A percentile compares a stretch with the other conserved stretches of the same genome.
Evolutionary conservation across 768 basidiomycete genomes (phyloP).

Genomic region (Rhodotorula graminis): DNA sequence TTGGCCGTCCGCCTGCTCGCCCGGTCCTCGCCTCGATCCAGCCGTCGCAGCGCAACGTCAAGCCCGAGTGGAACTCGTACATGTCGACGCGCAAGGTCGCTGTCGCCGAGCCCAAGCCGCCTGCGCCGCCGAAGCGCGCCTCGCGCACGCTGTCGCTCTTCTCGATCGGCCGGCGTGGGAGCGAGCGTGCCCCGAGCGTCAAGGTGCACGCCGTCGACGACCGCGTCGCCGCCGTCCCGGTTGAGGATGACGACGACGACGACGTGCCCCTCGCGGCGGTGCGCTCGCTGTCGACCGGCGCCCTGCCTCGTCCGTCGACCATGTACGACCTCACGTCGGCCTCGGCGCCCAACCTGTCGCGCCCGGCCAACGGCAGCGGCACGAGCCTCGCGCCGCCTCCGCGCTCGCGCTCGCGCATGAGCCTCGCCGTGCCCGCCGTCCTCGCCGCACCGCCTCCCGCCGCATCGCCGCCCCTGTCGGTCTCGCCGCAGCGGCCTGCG

Average conservation of each 20-base stretch:
- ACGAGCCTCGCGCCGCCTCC: background rate
- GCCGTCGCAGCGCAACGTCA: background rate
- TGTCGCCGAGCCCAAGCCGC: background rate
- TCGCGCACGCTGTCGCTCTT: constrained; percentile 14
- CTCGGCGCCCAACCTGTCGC: background rate
- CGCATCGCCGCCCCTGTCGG: background rate
- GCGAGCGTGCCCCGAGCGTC: background rate
- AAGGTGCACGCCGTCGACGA: background rate
- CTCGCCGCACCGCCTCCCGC: background rate
- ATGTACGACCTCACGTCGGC: constrained; percentile 1
- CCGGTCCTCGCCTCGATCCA: constrained; percentile 2
- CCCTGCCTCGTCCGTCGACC: background rate
- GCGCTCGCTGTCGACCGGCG: background rate
- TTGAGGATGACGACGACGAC: constrained; percentile 22
- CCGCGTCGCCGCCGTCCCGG: too few species aligned
- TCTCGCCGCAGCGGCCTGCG: background rate
- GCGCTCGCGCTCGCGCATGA: constrained; percentile 24
- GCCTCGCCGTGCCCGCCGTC: constrained; percentile 13
- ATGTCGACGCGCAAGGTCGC: constrained; percentile 15
- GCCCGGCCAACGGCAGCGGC: background rate
- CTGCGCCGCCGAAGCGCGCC: background rate
- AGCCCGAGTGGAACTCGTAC: constrained; percentile 21
- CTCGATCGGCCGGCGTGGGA: background rate
- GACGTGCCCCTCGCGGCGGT: constrained; percentile 15
- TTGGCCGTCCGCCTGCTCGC: background rate